Evolutionary conservation across 1,284 basidiomycete species (phyloP).

Genomic region (Pisolithus thermaeus): DNA sequence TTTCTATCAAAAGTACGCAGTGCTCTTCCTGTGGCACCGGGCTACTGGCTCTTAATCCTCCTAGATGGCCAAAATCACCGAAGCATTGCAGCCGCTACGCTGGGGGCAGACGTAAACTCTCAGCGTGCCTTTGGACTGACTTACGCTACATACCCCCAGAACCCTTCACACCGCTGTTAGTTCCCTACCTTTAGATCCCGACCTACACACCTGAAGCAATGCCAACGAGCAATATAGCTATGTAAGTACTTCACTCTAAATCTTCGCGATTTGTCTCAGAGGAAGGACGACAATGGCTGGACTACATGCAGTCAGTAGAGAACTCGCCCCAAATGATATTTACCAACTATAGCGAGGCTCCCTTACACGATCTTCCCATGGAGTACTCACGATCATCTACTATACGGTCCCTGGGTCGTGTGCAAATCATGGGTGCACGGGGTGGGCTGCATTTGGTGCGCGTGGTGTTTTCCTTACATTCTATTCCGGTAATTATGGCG

Average conservation of each 20-base stretch:
- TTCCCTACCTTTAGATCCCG: constrained; percentile 49
- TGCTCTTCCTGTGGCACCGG: neutral
- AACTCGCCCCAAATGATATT: constrained; percentile 37
- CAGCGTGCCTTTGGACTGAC: constrained; percentile 63
- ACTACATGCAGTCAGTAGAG: constrained; percentile 41
- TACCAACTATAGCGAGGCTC: constrained; percentile 62
- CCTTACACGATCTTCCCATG: neutral
- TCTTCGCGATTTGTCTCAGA: neutral
- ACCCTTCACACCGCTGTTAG: constrained; percentile 61
- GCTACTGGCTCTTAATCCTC: neutral
- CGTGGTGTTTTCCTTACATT: constrained; percentile 60
- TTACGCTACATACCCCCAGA: constrained; percentile 34
- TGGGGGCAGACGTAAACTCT: constrained; percentile 67
- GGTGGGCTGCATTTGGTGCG: constrained; percentile 53
- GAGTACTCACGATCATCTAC: neutral
- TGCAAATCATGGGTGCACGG: constrained; percentile 52
- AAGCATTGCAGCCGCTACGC: constrained; percentile 44
- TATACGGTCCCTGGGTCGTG: constrained; percentile 51
- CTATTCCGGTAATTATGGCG: constrained; percentile 65
- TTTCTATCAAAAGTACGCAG: constrained; percentile 42
- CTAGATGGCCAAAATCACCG: constrained; percentile 59
- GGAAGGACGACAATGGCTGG: constrained; percentile 48
- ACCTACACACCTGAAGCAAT: constrained; percentile 33
- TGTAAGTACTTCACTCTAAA: constrained; percentile 25
- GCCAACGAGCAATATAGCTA: constrained; percentile 63